Evolutionary conservation across 306 rosid genomes (phyloP).

Genomic region (Pachyrhizus erosus): DNA sequence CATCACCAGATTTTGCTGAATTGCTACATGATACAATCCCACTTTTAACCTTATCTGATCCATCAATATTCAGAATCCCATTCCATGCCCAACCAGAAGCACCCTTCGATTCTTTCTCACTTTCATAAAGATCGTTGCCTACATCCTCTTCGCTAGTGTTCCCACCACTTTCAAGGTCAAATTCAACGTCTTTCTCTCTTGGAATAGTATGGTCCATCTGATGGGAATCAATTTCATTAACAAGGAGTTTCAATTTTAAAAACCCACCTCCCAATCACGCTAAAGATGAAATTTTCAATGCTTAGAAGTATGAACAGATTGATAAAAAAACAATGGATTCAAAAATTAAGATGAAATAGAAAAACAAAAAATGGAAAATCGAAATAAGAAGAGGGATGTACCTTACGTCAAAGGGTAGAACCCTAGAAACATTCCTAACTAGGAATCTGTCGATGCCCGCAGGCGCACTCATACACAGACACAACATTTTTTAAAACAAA

Average conservation of each 20-base stretch:
- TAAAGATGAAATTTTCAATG: neutral
- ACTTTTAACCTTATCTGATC: conserved; percentile 50
- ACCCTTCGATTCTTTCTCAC: conserved; percentile 52
- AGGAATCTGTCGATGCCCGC: conserved; percentile 44
- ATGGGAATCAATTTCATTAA: conserved; percentile 42
- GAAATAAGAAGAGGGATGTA: conserved; percentile 11
- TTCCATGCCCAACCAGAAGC: conserved; percentile 52
- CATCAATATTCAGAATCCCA: conserved; percentile 56
- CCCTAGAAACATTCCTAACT: conserved; percentile 55
- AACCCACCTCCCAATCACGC: conserved; percentile 28
- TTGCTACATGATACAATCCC: conserved; percentile 52
- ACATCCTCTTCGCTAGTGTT: conserved; percentile 66
- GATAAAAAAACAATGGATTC: conserved; percentile 23
- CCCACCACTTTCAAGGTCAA: conserved; percentile 70
- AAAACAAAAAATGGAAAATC: neutral
- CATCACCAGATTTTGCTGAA: conserved; percentile 47
- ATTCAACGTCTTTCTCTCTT: conserved; percentile 49
- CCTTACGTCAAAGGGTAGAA: conserved; percentile 50
- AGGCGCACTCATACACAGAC: conserved; percentile 38
- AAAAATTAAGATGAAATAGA: neutral
- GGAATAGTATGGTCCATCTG: conserved; percentile 50
- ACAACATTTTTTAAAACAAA: conserved; percentile 13
- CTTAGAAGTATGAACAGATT: neutral
- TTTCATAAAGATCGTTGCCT: conserved; percentile 46
- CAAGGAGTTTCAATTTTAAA: conserved; percentile 16